Percentiles rank a stretch among this genome's conserved stretches.
phyloP scores from a whole-genome alignment of 2,329 filamentous ascomycete genomes.

The Ramichloridium luteum region DNA sequence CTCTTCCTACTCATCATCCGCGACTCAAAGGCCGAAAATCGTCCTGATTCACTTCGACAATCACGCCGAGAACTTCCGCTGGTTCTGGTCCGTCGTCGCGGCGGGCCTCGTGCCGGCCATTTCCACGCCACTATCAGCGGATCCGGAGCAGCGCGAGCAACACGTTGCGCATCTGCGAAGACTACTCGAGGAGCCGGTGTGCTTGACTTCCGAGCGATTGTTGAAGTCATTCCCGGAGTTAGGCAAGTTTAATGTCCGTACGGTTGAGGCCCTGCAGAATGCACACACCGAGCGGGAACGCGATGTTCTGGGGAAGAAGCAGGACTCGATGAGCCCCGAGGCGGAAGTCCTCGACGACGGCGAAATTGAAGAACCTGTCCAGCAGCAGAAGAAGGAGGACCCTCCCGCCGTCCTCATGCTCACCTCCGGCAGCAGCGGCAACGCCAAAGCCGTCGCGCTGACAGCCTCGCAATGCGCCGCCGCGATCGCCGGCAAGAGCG shows the following conservation, averaged over 20 bases:
- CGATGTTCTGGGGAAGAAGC: no score
- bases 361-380: conserved; percentile 14
- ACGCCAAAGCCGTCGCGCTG: conserved; percentile 18
- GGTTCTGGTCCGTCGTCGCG: conserved; percentile 31
- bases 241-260: no score
- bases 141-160: conserved; percentile 16
- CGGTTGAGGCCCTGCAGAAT: no score
- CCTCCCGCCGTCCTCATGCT: conserved; percentile 13
- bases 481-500: conserved; percentile 6
- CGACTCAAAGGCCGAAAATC: no score
- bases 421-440: conserved; percentile 15
- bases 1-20: no score
- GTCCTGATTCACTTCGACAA: conserved; percentile 25
- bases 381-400: conserved; percentile 12
- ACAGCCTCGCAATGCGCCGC: conserved; percentile 16
- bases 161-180: conserved; percentile 20
- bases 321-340: no score
- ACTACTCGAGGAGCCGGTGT: conserved; percentile 4
- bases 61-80: conserved; percentile 28
- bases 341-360: no score
- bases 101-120: conserved; percentile 29
- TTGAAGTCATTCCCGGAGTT: no score
- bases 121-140: conserved; percentile 25
- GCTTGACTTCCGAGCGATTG: no score
- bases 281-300: no score